Conservation (phyloP, 1,139 yeast species). For the Blastobotrys capitulatus region DNA sequence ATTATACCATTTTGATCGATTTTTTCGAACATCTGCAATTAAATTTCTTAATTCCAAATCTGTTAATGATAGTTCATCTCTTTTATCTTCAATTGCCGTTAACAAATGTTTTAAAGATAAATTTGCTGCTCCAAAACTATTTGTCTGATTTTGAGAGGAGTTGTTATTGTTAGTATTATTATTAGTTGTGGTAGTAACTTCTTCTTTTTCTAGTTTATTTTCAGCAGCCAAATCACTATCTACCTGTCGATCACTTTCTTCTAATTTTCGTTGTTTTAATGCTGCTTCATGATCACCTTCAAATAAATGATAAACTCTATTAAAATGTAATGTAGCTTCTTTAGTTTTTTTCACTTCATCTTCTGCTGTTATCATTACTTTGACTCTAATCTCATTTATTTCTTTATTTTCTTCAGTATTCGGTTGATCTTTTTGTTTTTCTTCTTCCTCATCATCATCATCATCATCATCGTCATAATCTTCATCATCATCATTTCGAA, state of each 20-base stretch:
- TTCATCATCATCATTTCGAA: constrained; percentile 27
- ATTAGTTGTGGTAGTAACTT: background rate
- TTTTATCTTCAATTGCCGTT: constrained; percentile 67
- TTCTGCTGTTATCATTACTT: constrained; percentile 5
- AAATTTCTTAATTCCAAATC: constrained; percentile 81
- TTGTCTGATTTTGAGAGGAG: background rate
- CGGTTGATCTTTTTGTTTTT: constrained; percentile 16
- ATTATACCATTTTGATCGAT: constrained; percentile 94
- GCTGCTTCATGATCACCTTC: constrained; percentile 79
- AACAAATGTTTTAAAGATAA: constrained; percentile 76
- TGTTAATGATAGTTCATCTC: constrained; percentile 69
- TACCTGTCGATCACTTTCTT: constrained; percentile 69
- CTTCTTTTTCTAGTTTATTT: background rate
- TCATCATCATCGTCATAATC: constrained; percentile 23
- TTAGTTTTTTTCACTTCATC: constrained; percentile 16
- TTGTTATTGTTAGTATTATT: background rate
- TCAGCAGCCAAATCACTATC: constrained; percentile 36
- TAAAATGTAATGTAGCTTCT: constrained; percentile 33
- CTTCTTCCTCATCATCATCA: constrained; percentile 3
- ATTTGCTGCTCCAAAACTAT: constrained; percentile 69
- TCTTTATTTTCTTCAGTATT: background rate
- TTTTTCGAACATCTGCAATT: constrained; percentile 88
- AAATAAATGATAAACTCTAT: constrained; percentile 65
- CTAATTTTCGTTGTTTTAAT: constrained; percentile 69
- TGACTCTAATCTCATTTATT: background rate